phyloP scores from a whole-genome alignment of 202 grass and related monocot genomes.

The Setaria viridis region DNA sequence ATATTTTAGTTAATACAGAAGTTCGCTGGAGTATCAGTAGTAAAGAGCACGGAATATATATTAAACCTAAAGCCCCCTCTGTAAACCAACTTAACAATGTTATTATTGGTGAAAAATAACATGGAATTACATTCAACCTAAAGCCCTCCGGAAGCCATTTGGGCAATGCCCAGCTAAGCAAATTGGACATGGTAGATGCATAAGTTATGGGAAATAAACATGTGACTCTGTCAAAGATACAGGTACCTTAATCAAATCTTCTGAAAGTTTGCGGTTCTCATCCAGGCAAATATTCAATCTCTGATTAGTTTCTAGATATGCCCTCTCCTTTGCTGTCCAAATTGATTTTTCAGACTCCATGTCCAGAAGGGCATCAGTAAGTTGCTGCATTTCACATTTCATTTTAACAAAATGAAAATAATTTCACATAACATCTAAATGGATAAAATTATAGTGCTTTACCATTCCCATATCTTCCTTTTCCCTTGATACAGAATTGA shows the following conservation, averaged over 20 bases:
- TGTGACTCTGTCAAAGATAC: conserved; percentile 46
- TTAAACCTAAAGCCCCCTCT: not conserved
- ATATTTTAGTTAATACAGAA: not conserved
- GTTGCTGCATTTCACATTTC: conserved; percentile 70
- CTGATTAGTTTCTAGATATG: conserved; percentile 59
- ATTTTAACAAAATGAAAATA: conserved; percentile 37
- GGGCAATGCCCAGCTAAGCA: conserved; percentile 7
- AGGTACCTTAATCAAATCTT: conserved; percentile 73
- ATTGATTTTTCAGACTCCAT: conserved; percentile 82
- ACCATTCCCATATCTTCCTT: conserved; percentile 94
- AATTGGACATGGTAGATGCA: conserved; percentile 13
- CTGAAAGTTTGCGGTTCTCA: conserved; percentile 68
- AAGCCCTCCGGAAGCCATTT: not conserved
- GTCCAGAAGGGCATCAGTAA: conserved; percentile 85
- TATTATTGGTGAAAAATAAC: not conserved
- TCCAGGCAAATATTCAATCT: conserved; percentile 56
- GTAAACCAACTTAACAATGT: not conserved
- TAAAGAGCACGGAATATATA: conserved; percentile 30
- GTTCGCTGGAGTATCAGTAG: conserved; percentile 2
- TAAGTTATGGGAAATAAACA: conserved; percentile 4
- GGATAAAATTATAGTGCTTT: conserved; percentile 44
- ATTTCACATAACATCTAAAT: conserved; percentile 19
- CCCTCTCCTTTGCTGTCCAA: conserved; percentile 68
- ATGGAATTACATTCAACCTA: too few relatives aligned
- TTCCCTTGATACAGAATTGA: conserved; percentile 65